A percentile compares a stretch with the other conserved stretches of the same genome.
Evolutionary conservation across 140 eudicot genomes (phyloP).

Genomic region (Flaveria floridana): DNA sequence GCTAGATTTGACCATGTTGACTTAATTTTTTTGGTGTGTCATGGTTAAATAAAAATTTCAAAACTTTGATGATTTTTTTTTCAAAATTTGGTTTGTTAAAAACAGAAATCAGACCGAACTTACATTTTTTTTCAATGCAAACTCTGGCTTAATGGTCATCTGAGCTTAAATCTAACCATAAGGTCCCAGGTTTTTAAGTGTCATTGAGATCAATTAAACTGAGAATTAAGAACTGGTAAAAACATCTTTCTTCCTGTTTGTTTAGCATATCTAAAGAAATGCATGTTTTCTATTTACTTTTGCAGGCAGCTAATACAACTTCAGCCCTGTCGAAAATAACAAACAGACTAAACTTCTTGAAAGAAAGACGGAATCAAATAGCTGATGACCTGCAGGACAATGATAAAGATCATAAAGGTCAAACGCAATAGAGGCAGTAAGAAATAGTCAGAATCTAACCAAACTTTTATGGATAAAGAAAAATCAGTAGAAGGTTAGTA

Average conservation of each 20-base stretch:
- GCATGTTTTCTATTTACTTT: not conserved
- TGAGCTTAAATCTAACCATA: not conserved
- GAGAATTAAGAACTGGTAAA: not conserved
- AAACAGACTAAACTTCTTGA: constrained; percentile 78
- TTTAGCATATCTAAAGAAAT: not conserved
- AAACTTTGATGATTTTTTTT: not conserved
- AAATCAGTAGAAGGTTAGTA: constrained; percentile 28
- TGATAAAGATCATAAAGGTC: constrained; percentile 52
- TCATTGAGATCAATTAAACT: not conserved
- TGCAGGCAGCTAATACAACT: constrained; percentile 44
- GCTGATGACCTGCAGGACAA: constrained; percentile 59
- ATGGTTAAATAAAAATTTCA: not conserved
- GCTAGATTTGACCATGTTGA: constrained; percentile 9
- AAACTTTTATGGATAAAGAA: constrained; percentile 21
- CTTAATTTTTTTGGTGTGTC: not conserved
- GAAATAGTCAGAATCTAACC: constrained; percentile 28
- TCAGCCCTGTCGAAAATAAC: constrained; percentile 80
- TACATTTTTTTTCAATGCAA: not conserved
- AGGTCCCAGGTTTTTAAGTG: not conserved
- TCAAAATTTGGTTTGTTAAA: not conserved
- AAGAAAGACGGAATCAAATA: constrained; percentile 70
- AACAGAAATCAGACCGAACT: not conserved
- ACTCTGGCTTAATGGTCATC: not conserved
- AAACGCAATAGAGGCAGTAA: constrained; percentile 38
- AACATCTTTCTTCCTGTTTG: not conserved